Evolutionary conservation across 2,329 filamentous ascomycete genomes (phyloP).

Genomic region (Orbilia quercus): DNA sequence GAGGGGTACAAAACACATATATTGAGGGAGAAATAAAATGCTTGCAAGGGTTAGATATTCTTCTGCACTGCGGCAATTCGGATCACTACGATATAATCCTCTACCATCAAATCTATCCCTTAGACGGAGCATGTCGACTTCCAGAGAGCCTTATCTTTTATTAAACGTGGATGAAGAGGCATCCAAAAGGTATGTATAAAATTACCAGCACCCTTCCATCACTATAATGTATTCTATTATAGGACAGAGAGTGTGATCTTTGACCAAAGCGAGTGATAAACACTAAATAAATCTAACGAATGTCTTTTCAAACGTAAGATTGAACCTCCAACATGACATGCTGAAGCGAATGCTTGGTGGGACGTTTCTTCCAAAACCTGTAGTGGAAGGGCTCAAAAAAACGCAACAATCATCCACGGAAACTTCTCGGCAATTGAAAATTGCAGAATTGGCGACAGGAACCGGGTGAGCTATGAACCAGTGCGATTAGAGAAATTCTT

Average conservation of each 20-base stretch:
- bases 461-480: conserved; percentile 24
- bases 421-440: conserved; percentile 24
- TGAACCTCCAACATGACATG: conserved; percentile 47
- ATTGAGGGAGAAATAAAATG: neutral
- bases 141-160: conserved; percentile 32
- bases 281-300: neutral
- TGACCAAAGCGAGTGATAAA: neutral
- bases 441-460: conserved; percentile 46
- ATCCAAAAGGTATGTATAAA: conserved; percentile 38
- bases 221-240: neutral
- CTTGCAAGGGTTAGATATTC: neutral
- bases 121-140: conserved; percentile 13
- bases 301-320: conserved; percentile 4
- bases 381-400: conserved; percentile 10
- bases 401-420: neutral
- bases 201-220: neutral
- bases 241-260: no score
- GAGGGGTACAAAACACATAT: neutral
- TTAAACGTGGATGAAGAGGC: conserved; percentile 38
- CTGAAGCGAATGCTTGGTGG: conserved; percentile 36
- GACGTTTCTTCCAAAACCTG: conserved; percentile 23
- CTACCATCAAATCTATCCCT: neutral
- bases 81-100: neutral
- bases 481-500: neutral
- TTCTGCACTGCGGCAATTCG: neutral